Evolutionary conservation across 305 asterid species (phyloP), one percentile per base, ranked within the genome.

Genomic region (Striga hermonthica): DNA sequence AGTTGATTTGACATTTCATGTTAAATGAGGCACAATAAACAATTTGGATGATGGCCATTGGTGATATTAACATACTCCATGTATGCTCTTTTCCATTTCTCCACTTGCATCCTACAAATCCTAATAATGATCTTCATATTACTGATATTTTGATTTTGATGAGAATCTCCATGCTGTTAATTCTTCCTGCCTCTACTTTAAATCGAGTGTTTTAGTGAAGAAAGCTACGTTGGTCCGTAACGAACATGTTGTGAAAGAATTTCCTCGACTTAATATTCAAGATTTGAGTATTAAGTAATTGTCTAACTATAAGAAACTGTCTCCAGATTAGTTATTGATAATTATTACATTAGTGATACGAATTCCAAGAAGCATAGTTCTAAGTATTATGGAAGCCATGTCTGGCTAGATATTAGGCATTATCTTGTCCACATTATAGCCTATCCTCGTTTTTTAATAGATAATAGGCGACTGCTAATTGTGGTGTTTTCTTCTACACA

Each of bases 1-100:
- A 76, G 60, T 70, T 60, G 78, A 76, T 71, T 68, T 75, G 78
- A 66, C 72, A 68, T 55, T 64, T 37, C 72, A 58, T 74, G 73
- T 68, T 61, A 57, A 67, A 57, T 39, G 71, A 45, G 64, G 66
- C 76, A 48, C n/a, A 57, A 62, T 3, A 59, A 72, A 58, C 58
- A n/a, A 72, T 57, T 57, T 44, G 9, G 66, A 45, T 60, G 47
- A 28, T 60, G 6, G 31, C 36, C 48, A 7, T 52, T 36, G 57
- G n/a, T 60, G 60, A 11, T 13, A 44, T 44, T 11, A 44, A 12
- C 54, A 61, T 38, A 61, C 36, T 66, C 62, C n/a, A 53, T 37
- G 45, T 9, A 43, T 55, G 11, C 62, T 62, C 36, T 12, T 58
- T 36, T 49, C 62, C 56, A 16, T 12, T 58, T 36, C 38, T 57